Base-by-base conservation (phyloP, 1,284 basidiomycete genomes). In the Meira nashicola region DNA sequence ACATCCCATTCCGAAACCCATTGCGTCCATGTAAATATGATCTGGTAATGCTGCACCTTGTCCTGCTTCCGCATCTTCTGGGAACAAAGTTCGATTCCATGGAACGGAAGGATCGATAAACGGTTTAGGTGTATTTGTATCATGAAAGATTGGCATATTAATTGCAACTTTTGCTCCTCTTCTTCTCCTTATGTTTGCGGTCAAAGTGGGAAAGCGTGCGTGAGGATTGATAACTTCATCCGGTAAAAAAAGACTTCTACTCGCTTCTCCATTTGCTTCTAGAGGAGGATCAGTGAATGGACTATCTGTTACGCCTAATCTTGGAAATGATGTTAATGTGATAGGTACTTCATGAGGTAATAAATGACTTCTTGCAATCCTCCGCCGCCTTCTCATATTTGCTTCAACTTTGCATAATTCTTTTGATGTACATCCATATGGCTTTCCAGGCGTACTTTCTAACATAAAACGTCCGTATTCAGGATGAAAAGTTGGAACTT, bases 1-100 rank as follows among this genome's bases (percentile, higher is more conserved):
- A 74, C 94, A 97, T 2, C 95, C 95, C 94, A 97, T 98, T 47
- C 95, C 95, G 79, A 99, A 99, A 23, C 93, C 94, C 95, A 97
- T 97, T 1, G 95, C 93, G 79, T 99, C 95, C 83, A 98, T 86
- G 79, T 98, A 98, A 68, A 99, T 92, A 79, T 97, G 92, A 78
- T 94, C 87, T 12, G 83, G 82, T 53, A 89, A 83, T 10, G 92
- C 93, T 10, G 91, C 90, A 59, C 64, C 64, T 15, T 86, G 83
- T 78, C 87, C 89, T 1, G 92, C 92, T 82, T 94, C 92, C 86
- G 77, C 21, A 47, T 94, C 92, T 74, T 92, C 91, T 10, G 86
- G 81, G 73, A 89, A 94, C 38, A 89, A 78, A 46, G 83, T 79
- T 54, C 92, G 85, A 59, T 92, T 84, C 85, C 87, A 90, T 38